These are phyloP conservation scores for Silene coronaria DNA, from an alignment of 179 eudicot genomes.

Conservation along the genomic window DNA sequence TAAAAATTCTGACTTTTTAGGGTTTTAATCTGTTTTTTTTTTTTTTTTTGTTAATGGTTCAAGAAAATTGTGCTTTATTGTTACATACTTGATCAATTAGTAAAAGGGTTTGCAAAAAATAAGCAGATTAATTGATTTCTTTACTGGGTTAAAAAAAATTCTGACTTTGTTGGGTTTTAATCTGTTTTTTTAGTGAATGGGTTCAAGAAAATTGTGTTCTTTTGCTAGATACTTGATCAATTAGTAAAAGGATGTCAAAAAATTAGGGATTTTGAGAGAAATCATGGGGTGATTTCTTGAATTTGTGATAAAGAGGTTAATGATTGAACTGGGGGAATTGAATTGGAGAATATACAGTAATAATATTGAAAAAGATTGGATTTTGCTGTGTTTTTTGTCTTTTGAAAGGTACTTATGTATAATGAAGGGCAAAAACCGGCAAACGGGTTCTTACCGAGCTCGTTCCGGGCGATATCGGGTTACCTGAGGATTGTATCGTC, in stretches of 20 bases:
- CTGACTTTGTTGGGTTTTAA: no score
- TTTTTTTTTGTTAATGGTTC: not conserved
- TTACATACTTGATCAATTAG: slow-evolving; percentile 10
- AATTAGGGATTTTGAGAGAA: slow-evolving; percentile 10
- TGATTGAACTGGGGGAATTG: slow-evolving; percentile 10
- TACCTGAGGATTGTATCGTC: slow-evolving; percentile 67
- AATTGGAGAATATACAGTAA: not conserved
- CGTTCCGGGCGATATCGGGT: slow-evolving; percentile 56
- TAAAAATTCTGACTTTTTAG: not conserved
- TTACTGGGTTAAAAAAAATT: no score
- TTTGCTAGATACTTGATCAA: slow-evolving; percentile 3
- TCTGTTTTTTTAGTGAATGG: not conserved
- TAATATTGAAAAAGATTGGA: not conserved
- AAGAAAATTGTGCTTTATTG: not conserved
- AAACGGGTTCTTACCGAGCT: slow-evolving; percentile 61
- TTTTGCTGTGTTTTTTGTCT: slow-evolving; percentile 17
- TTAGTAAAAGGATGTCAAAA: not conserved
- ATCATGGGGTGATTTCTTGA: not conserved
- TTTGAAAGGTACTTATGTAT: slow-evolving; percentile 24
- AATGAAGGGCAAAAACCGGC: slow-evolving; percentile 57
- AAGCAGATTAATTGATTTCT: not conserved
- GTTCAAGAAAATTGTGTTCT: not conserved
- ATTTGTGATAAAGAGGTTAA: not conserved
- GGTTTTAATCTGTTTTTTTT: not conserved
- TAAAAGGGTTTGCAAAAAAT: not conserved